phyloP scores from a whole-genome alignment of 768 basidiomycete species.

The Pulveroboletus sp. region DNA sequence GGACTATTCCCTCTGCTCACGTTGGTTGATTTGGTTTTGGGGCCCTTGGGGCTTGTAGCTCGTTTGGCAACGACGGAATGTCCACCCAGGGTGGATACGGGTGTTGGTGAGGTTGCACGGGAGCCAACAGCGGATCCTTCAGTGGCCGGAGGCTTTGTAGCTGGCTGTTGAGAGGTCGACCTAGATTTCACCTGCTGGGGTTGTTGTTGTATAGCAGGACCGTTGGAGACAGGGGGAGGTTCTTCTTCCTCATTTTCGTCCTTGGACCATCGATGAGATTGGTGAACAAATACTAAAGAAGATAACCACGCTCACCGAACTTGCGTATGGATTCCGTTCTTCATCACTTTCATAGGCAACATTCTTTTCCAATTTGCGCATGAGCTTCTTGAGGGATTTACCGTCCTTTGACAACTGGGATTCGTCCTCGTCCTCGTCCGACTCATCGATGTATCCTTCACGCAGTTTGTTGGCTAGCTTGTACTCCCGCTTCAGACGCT shows the following conservation, averaged over 20 bases:
- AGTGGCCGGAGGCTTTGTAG: conserved; percentile 32
- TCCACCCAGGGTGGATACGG: conserved; percentile 59
- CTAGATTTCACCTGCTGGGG: conserved; percentile 47
- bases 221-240: conserved; percentile 37
- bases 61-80: conserved; percentile 81
- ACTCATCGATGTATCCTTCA: conserved; percentile 68
- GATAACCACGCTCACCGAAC: conserved; percentile 50
- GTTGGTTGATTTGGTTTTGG: conserved; percentile 50
- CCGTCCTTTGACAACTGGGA: conserved; percentile 64
- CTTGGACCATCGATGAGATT: conserved; percentile 28
- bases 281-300: background rate
- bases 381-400: conserved; percentile 81
- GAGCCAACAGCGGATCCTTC: conserved; percentile 37
- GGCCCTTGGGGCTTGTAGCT: conserved; percentile 77
- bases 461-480: conserved; percentile 72
- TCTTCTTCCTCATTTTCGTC: conserved; percentile 77
- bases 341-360: conserved; percentile 81
- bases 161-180: conserved; percentile 37
- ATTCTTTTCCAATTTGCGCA: conserved; percentile 81
- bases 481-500: conserved; percentile 82
- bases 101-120: conserved; percentile 52
- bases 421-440: conserved; percentile 69
- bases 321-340: conserved; percentile 76
- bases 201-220: conserved; percentile 41
- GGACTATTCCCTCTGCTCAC: conserved; percentile 60